Evolutionary conservation across 306 rosid species (phyloP), one percentile per base, ranked within the genome.

Genomic region (Vigna angularis): DNA sequence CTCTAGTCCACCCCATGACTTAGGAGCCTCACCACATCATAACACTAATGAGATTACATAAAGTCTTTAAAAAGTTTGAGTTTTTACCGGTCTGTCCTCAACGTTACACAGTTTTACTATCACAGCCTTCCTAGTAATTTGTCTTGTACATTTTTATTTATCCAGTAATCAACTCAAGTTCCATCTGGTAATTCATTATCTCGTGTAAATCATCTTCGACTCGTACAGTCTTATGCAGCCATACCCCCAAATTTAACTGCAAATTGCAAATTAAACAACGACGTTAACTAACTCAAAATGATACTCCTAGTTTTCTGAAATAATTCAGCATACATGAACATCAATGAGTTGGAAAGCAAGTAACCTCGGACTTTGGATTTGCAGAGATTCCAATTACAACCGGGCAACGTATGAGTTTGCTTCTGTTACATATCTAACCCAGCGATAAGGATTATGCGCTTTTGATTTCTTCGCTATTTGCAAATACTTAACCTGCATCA

Each of bases 381-480:
- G 45, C 45, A 63, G 72, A 34, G 51, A 69, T 14, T 36, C 26
- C 18, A 64, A 78, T 88, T 76, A 93, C 83, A 93, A 76, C 83
- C 98, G 87, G 6, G 97, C 99, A 63, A 88, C 98, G 0, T 93
- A 95, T 2, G 99, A 95, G 85, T 91, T 93, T 24, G 99, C 89
- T 56, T 91, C 89, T 14, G 99, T 88, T 68, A 91, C 97, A 72
- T 91, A 93, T 84, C 98, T 86, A 88, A 95, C 97, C 99, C 98
- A 95, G 56, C 96, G 88, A 84, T 95, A 93, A 1, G 91, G 94
- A 84, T 91, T 90, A 6, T 87, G 79, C 10, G 88, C 36, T 79
- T 88, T 89, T 2, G 90, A 83, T 85, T 83, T 89, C 91, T 88
- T 91, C 18, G 90, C 90, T 79, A 95, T 95, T 78, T 93, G 99